A percentile compares a stretch with the other conserved stretches of the same genome.
These are phyloP conservation scores for Exophiala phaeomuriformis DNA, from an alignment of 2,329 filamentous ascomycete species.

Conservation along the genomic window DNA sequence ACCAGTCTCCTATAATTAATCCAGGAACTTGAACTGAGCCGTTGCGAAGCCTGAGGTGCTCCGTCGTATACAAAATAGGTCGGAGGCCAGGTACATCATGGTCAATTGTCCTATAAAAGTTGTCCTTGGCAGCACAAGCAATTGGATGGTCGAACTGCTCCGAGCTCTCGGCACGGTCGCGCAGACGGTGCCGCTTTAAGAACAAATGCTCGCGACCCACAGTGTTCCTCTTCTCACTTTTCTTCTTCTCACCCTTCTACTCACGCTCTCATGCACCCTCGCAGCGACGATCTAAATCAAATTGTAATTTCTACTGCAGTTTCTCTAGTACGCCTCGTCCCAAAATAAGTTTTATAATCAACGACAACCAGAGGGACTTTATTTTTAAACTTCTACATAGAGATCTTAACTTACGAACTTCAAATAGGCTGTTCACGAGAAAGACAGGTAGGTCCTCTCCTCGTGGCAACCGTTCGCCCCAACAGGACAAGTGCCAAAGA, in stretches of 20 bases:
- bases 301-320: neutral
- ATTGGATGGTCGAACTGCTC: too few species aligned
- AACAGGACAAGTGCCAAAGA: too few species aligned
- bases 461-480: too few species aligned
- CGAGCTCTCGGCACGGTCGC: too few species aligned
- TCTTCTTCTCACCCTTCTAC: neutral
- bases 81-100: too few species aligned
- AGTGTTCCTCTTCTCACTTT: neutral
- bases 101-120: too few species aligned
- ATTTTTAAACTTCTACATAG: neutral
- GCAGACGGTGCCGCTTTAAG: neutral
- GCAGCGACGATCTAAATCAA: neutral
- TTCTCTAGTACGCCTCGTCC: neutral
- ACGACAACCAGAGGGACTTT: neutral
- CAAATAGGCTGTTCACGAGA: neutral
- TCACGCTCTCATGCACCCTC: neutral
- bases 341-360: neutral
- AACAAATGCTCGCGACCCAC: neutral
- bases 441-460: too few species aligned
- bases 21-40: neutral
- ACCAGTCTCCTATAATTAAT: neutral
- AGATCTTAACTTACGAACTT: neutral
- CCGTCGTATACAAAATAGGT: too few species aligned
- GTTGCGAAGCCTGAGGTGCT: neutral
- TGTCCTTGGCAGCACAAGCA: too few species aligned